Percentiles rank a stretch among this genome's conserved stretches.
phyloP scores from a whole-genome alignment of 768 basidiomycete genomes.

The Mycena leptocephala region DNA sequence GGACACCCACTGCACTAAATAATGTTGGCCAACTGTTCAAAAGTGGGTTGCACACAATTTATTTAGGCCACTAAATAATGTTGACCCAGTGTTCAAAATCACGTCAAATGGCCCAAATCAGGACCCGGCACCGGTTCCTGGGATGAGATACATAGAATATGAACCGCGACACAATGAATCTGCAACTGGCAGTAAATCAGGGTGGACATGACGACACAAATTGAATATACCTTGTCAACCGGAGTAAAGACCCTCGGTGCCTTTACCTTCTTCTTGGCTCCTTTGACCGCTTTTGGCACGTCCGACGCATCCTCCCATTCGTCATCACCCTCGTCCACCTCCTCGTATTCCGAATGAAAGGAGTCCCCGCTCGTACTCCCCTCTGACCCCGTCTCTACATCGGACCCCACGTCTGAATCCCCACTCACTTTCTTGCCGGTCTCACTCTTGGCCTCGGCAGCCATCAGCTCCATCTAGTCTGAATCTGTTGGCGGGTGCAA shows the following conservation, averaged over 20 bases:
- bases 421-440: neutral
- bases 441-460: neutral
- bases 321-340: neutral
- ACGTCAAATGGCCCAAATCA: too few relatives aligned
- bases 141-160: too few relatives aligned
- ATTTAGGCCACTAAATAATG: too few relatives aligned
- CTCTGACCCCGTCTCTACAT: neutral
- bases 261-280: neutral
- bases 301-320: neutral
- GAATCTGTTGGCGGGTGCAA: too few relatives aligned
- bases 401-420: conserved; percentile 1
- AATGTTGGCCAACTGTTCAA: too few relatives aligned
- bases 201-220: neutral
- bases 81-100: too few relatives aligned
- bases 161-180: neutral
- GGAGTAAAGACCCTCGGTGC: neutral
- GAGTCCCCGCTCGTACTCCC: neutral
- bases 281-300: neutral
- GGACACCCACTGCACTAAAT: too few relatives aligned
- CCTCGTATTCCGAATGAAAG: neutral
- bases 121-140: too few relatives aligned
- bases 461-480: neutral
- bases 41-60: too few relatives aligned
- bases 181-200: neutral
- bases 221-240: neutral